Conservation (phyloP, 306 rosid species). For the Alnus rubra region DNA sequence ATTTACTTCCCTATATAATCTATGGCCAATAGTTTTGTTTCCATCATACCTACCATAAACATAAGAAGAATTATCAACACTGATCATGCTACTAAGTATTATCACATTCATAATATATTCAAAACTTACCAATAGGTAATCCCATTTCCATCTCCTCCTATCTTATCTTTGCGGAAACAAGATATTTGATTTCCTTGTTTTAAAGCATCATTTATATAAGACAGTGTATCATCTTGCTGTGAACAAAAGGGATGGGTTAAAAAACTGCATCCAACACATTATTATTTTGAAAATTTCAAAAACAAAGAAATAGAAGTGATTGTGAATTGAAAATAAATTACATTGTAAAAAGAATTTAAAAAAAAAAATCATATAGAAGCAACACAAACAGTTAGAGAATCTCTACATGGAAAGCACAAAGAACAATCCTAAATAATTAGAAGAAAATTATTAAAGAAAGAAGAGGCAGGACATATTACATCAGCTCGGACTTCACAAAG, state of each 20-base stretch:
- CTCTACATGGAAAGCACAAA: slow-evolving; percentile 5
- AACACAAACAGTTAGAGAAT: slow-evolving; percentile 7
- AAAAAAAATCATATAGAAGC: background rate
- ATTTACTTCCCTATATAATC: slow-evolving; percentile 60
- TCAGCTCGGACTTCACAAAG: slow-evolving; percentile 91
- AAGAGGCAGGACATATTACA: slow-evolving; percentile 38
- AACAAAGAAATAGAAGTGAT: background rate
- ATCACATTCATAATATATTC: slow-evolving; percentile 8
- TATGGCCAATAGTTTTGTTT: slow-evolving; percentile 54
- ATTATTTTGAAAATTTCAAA: background rate
- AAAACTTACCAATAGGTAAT: slow-evolving; percentile 67
- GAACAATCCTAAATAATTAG: slow-evolving; percentile 7
- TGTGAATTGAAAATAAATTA: slow-evolving; percentile 2
- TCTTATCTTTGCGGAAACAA: slow-evolving; percentile 62
- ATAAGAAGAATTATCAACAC: slow-evolving; percentile 23
- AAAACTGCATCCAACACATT: background rate
- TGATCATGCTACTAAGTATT: slow-evolving; percentile 9
- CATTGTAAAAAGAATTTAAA: background rate
- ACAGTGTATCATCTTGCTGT: slow-evolving; percentile 78
- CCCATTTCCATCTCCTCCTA: slow-evolving; percentile 61
- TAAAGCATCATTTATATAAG: slow-evolving; percentile 65
- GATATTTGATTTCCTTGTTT: slow-evolving; percentile 72
- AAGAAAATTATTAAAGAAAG: slow-evolving; percentile 17
- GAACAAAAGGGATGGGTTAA: slow-evolving; percentile 23
- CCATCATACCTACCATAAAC: slow-evolving; percentile 74